Evolutionary conservation across 2,329 filamentous ascomycete genomes (phyloP).

Genomic region (Fusarium sp.): DNA sequence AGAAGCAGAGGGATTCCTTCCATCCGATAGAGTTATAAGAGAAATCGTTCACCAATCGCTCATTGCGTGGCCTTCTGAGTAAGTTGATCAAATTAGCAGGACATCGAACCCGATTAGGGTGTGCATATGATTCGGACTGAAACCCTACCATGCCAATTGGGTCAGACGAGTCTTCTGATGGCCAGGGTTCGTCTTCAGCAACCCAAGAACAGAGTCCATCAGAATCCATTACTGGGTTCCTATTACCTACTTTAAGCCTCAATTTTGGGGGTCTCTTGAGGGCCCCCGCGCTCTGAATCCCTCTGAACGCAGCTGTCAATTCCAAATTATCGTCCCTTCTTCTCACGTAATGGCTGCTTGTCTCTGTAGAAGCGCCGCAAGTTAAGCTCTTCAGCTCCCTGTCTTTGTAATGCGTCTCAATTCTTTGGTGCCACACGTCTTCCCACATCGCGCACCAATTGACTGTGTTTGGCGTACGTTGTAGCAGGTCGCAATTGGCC

Average conservation of each 20-base stretch:
- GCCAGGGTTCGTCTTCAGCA: slow-evolving; percentile 1
- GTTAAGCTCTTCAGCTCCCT: neutral
- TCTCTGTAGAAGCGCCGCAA: neutral
- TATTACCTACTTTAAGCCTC: slow-evolving; percentile 30
- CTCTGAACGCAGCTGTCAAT: neutral
- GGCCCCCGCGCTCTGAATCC: slow-evolving; percentile 16
- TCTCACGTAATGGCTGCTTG: neutral
- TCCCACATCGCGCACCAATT: slow-evolving; percentile 8
- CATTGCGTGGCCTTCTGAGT: neutral
- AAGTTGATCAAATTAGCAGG: neutral
- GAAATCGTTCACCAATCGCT: neutral
- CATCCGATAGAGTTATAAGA: neutral
- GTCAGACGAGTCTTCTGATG: slow-evolving; percentile 15
- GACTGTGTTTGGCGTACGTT: slow-evolving; percentile 5
- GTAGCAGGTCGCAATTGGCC: slow-evolving; percentile 24
- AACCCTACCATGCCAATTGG: slow-evolving; percentile 6
- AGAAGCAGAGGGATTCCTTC: neutral
- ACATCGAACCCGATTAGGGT: neutral
- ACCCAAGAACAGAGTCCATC: neutral
- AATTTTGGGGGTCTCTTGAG: slow-evolving; percentile 31
- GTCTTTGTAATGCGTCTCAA: neutral
- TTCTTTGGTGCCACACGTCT: neutral
- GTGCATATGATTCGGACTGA: slow-evolving; percentile 1
- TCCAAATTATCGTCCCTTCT: neutral
- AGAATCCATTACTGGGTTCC: neutral